Evolutionary conservation across 1,139 yeast genomes (phyloP).

Genomic region (Debaryomycetaceae sp.): DNA sequence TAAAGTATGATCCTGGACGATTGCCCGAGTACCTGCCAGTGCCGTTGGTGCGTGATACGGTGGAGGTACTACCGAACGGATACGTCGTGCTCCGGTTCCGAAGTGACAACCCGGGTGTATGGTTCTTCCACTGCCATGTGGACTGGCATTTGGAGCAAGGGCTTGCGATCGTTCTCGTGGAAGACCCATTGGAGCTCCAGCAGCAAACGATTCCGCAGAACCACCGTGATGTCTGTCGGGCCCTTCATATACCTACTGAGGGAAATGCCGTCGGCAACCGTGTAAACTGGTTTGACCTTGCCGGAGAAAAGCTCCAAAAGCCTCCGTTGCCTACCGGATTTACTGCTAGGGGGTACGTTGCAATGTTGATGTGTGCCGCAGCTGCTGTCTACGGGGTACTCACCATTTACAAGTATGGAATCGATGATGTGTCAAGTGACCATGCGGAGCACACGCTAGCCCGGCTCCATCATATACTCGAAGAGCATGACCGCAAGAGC

Average conservation of each 20-base stretch:
- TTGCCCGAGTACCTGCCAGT: conserved; percentile 36
- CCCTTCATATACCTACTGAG: conserved; percentile 31
- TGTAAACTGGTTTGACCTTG: conserved; percentile 40
- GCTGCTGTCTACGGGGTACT: conserved; percentile 48
- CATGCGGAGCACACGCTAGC: conserved; percentile 21
- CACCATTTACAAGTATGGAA: conserved; percentile 48
- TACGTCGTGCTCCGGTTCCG: conserved; percentile 55
- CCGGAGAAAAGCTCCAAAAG: conserved; percentile 47
- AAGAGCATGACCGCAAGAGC: conserved; percentile 3
- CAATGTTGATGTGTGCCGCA: conserved; percentile 44
- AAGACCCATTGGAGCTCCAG: conserved; percentile 56
- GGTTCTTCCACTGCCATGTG: conserved; percentile 91
- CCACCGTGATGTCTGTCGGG: conserved; percentile 52
- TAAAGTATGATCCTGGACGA: conserved; percentile 36
- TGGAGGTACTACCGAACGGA: conserved; percentile 53
- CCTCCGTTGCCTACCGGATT: conserved; percentile 56
- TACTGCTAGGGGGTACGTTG: conserved; percentile 58
- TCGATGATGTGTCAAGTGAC: conserved; percentile 44
- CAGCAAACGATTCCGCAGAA: conserved; percentile 27
- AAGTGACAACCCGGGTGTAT: conserved; percentile 83
- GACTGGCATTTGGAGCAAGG: conserved; percentile 95
- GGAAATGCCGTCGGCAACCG: conserved; percentile 64
- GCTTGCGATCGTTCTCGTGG: conserved; percentile 58
- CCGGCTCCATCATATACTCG: conserved; percentile 7
- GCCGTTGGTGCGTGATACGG: conserved; percentile 60